Conservation (phyloP, 2,329 filamentous ascomycete species). For the Cordyceps tenuipes region DNA sequence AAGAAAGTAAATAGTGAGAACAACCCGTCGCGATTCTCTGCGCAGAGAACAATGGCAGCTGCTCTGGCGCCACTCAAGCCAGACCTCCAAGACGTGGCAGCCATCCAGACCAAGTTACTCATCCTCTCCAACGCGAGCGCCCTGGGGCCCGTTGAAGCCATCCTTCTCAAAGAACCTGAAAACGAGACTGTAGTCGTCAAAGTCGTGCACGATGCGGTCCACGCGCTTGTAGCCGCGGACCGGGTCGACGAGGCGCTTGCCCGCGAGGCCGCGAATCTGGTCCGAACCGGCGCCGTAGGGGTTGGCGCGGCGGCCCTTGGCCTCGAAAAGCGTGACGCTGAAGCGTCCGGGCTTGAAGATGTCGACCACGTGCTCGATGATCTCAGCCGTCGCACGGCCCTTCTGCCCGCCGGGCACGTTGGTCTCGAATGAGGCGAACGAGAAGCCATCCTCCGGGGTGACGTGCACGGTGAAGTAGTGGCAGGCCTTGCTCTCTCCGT, state of each 20-base stretch:
- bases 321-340: constrained; percentile 92
- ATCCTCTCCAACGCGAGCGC: constrained; percentile 47
- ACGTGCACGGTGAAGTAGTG: constrained; percentile 99
- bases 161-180: constrained; percentile 95
- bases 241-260: constrained; percentile 57
- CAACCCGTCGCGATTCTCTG: neutral
- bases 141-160: constrained; percentile 55
- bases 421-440: constrained; percentile 96
- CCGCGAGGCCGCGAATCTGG: constrained; percentile 27
- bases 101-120: constrained; percentile 19
- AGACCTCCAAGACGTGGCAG: neutral
- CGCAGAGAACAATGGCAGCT: neutral
- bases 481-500: constrained; percentile 40
- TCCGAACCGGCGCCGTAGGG: constrained; percentile 33
- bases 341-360: constrained; percentile 99
- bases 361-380: constrained; percentile 85
- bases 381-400: constrained; percentile 79
- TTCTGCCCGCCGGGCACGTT: constrained; percentile 88
- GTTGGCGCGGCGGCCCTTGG: constrained; percentile 52
- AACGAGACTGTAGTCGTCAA: constrained; percentile 93
- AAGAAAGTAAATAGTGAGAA: neutral
- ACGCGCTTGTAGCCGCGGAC: constrained; percentile 82
- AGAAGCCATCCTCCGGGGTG: constrained; percentile 93
- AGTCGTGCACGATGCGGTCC: constrained; percentile 92
- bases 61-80: neutral